phyloP scores from a whole-genome alignment of 1,284 basidiomycete species.

The Austroboletus novae-zelandiae region DNA sequence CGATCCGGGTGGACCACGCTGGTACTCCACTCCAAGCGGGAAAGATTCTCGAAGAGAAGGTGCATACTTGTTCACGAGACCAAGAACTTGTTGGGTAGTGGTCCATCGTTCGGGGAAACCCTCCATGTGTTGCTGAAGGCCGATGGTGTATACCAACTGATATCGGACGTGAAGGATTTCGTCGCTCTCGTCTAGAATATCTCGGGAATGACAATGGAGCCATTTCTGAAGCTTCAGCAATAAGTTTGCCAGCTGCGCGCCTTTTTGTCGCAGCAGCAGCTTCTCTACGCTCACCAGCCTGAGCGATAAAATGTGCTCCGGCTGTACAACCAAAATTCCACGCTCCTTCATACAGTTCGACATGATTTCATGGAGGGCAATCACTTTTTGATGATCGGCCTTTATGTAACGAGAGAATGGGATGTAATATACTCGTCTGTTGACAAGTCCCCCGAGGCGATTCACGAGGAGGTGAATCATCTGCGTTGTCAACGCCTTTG shows the following conservation, averaged over 20 bases:
- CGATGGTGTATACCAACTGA: slow-evolving; percentile 50
- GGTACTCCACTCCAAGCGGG: slow-evolving; percentile 18
- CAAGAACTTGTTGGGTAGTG: slow-evolving; percentile 40
- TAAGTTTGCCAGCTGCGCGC: background rate
- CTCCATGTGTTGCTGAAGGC: slow-evolving; percentile 40
- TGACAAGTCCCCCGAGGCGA: slow-evolving; percentile 41
- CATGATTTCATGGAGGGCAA: slow-evolving; percentile 32
- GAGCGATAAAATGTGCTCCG: slow-evolving; percentile 54
- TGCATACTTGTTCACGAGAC: slow-evolving; percentile 19
- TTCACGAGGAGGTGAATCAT: slow-evolving; percentile 49
- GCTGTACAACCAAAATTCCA: slow-evolving; percentile 48
- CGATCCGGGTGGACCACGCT: slow-evolving; percentile 9
- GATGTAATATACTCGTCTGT: slow-evolving; percentile 45
- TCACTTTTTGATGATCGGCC: slow-evolving; percentile 10
- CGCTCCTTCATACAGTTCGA: slow-evolving; percentile 37
- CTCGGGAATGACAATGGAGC: slow-evolving; percentile 37
- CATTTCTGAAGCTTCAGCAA: slow-evolving; percentile 33
- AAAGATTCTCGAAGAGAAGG: slow-evolving; percentile 5
- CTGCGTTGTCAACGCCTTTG: slow-evolving; percentile 40
- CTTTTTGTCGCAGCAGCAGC: slow-evolving; percentile 10
- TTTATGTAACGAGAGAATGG: slow-evolving; percentile 45
- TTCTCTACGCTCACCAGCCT: slow-evolving; percentile 43
- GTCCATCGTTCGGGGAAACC: slow-evolving; percentile 48
- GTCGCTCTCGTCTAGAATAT: slow-evolving; percentile 18
- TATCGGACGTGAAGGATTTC: slow-evolving; percentile 27